These are phyloP conservation scores for Arthrobotrys conoides DNA, from an alignment of 2,329 filamentous ascomycete genomes.

Conservation along the genomic window DNA sequence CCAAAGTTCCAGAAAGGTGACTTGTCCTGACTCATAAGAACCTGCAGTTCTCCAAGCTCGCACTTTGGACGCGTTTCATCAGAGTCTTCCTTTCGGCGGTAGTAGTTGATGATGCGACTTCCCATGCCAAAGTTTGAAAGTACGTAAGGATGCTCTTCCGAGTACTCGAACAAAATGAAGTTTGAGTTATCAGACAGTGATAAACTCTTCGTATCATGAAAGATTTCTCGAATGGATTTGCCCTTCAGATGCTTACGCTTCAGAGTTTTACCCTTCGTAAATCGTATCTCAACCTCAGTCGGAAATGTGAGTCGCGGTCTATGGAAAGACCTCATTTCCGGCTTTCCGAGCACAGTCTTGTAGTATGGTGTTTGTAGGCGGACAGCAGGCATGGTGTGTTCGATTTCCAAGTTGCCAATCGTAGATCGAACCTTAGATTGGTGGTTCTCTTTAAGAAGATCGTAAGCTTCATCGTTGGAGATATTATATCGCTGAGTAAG, in stretches of 20 bases:
- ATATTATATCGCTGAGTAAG: conserved; percentile 90
- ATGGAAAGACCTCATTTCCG: conserved; percentile 85
- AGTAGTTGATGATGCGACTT: conserved; percentile 95
- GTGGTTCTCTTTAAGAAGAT: conserved; percentile 95
- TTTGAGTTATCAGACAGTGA: conserved; percentile 90
- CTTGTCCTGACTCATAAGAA: conserved; percentile 91
- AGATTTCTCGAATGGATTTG: conserved; percentile 82
- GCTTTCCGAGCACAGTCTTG: conserved; percentile 81
- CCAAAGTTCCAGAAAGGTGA: conserved; percentile 97
- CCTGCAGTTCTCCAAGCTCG: conserved; percentile 88
- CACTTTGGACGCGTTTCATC: conserved; percentile 69
- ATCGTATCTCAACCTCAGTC: conserved; percentile 77
- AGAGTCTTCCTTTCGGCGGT: conserved; percentile 82
- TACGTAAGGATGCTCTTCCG: conserved; percentile 90
- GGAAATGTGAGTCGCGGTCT: conserved; percentile 82
- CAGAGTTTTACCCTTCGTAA: conserved; percentile 79
- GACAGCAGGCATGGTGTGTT: conserved; percentile 92
- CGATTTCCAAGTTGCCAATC: conserved; percentile 89
- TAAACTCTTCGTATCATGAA: conserved; percentile 83
- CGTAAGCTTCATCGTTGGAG: conserved; percentile 95
- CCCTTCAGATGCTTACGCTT: conserved; percentile 88
- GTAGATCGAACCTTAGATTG: conserved; percentile 95
- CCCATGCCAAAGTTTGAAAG: conserved; percentile 98
- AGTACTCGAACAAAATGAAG: conserved; percentile 92
- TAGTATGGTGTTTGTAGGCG: conserved; percentile 91